Percentiles rank a stretch among this genome's conserved stretches.
These are phyloP conservation scores for Pichia kluyveri DNA, from an alignment of 805 yeast species.

Conservation along the genomic window DNA sequence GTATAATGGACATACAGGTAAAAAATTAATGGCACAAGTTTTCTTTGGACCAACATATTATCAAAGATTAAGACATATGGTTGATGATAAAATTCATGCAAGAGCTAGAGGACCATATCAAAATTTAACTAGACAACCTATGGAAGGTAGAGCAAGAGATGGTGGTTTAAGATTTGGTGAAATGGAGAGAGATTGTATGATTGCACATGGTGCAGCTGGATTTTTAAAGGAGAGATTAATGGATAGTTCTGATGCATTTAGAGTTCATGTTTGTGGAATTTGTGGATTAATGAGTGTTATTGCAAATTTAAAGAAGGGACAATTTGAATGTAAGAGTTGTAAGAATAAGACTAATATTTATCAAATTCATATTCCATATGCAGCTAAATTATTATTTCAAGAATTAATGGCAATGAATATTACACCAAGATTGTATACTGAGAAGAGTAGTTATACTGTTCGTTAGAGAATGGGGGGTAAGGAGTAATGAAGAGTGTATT, in stretches of 20 bases:
- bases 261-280: slow-evolving; percentile 96
- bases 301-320: slow-evolving; percentile 95
- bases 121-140: slow-evolving; percentile 96
- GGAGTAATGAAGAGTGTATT: no score
- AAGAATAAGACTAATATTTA: slow-evolving; percentile 96
- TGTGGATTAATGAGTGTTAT: slow-evolving; percentile 98
- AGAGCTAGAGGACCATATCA: slow-evolving; percentile 99
- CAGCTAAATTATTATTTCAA: slow-evolving; percentile 96
- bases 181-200: slow-evolving; percentile 99
- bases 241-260: slow-evolving; percentile 98
- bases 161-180: slow-evolving; percentile 99
- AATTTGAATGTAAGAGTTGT: slow-evolving; percentile 97
- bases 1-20: slow-evolving; percentile 99
- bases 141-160: slow-evolving; percentile 98
- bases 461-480: slow-evolving; percentile 12
- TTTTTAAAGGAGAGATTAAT: slow-evolving; percentile 94
- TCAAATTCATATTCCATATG: slow-evolving; percentile 96
- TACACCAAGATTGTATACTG: slow-evolving; percentile 95
- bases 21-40: slow-evolving; percentile 93
- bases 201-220: slow-evolving; percentile 99
- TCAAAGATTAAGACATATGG: slow-evolving; percentile 98
- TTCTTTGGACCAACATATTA: slow-evolving; percentile 99
- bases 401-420: slow-evolving; percentile 99
- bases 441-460: slow-evolving; percentile 31
- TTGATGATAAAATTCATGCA: slow-evolving; percentile 97